Conservation (phyloP, 2,329 filamentous ascomycete species). For the Sporothrix pallida region DNA sequence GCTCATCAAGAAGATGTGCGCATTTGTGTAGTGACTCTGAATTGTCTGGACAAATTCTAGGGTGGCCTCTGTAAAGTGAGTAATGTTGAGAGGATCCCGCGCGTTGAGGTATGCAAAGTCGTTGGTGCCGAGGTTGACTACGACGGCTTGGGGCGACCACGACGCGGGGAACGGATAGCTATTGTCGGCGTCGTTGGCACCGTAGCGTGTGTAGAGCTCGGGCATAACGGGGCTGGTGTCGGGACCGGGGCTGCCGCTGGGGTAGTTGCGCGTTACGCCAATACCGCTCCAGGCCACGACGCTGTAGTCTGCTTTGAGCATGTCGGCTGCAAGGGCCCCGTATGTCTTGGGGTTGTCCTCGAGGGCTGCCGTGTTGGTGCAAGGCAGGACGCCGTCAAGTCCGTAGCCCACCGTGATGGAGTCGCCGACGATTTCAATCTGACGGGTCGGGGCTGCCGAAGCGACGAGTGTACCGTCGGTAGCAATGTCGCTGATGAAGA, state of each 20-base stretch:
- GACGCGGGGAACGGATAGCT: neutral
- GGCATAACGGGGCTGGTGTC: neutral
- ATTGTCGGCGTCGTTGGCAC: slow-evolving; percentile 5
- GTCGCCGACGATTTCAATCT: neutral
- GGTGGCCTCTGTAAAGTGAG: neutral
- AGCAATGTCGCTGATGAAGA: neutral
- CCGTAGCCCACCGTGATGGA: slow-evolving; percentile 2
- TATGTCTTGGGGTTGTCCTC: slow-evolving; percentile 1
- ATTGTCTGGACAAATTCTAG: neutral
- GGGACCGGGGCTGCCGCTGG: neutral
- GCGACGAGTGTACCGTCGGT: neutral
- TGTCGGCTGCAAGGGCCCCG: neutral
- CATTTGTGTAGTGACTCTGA: neutral
- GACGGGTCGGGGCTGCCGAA: neutral
- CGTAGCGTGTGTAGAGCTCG: neutral
- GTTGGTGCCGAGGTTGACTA: neutral
- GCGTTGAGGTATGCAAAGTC: neutral
- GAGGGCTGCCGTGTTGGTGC: neutral
- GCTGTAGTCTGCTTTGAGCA: neutral
- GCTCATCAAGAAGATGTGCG: neutral
- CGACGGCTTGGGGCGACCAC: neutral
- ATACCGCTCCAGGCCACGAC: slow-evolving; percentile 1
- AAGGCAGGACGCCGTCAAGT: neutral
- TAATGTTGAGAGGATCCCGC: neutral
- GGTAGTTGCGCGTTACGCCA: neutral